phyloP scores from a whole-genome alignment of 2,329 filamentous ascomycete genomes.

The Penicillium palitans region DNA sequence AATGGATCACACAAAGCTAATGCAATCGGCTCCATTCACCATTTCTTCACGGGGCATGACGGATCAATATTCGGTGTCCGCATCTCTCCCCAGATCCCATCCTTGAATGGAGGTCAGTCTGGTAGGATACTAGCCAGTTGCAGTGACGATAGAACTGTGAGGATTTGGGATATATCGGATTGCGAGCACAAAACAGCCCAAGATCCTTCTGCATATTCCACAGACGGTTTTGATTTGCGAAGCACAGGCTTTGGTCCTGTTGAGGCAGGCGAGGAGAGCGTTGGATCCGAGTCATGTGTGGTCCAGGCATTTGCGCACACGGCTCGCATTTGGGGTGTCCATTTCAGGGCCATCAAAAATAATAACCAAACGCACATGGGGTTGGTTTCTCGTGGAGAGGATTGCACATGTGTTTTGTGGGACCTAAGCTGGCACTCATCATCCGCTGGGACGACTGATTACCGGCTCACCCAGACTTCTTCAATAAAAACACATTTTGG shows the following conservation, averaged over 20 bases:
- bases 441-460: conserved; percentile 15
- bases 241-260: conserved; percentile 65
- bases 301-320: conserved; percentile 80
- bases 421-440: conserved; percentile 47
- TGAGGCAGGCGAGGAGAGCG: conserved; percentile 28
- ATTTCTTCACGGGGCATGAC: conserved; percentile 70
- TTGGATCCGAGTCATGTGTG: conserved; percentile 52
- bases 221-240: conserved; percentile 41
- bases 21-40: conserved; percentile 48
- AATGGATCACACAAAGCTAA: conserved; percentile 13
- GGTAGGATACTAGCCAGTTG: conserved; percentile 79
- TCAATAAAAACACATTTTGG: conserved; percentile 70
- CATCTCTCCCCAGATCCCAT: conserved; percentile 62
- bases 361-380: conserved; percentile 40
- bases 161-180: conserved; percentile 79
- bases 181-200: conserved; percentile 35
- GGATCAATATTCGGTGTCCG: conserved; percentile 90
- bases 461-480: conserved; percentile 45
- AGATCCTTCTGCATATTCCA: conserved; percentile 39
- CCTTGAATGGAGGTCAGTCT: conserved; percentile 38
- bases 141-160: conserved; percentile 88
- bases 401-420: conserved; percentile 76
- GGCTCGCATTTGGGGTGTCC: conserved; percentile 86
- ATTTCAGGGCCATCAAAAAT: conserved; percentile 55
- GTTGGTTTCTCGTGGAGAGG: conserved; percentile 80